Evolutionary conservation across 225 moss, liverwort and hornwort genomes (phyloP), one percentile per base, ranked within the genome.

Genomic region (Physcomitrellopsis africana): DNA sequence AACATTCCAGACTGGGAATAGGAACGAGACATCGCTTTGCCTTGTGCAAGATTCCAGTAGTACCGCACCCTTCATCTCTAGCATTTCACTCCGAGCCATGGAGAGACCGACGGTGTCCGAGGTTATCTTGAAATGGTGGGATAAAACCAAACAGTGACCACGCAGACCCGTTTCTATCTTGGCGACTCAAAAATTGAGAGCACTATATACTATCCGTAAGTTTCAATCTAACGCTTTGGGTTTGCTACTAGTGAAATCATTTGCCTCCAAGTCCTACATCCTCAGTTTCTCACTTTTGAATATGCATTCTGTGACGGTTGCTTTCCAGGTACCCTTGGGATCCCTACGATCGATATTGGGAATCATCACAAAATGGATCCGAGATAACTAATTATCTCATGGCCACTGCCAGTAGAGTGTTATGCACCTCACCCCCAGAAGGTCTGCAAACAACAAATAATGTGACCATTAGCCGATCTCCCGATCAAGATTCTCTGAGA

Each of bases 41-140:
- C 15, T 83, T 4, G 0, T 76, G 1, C 64, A 29, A 51, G 80
- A 83, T 64, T 13, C 51, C 13, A 27, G 72, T 0, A 49, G 57
- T 8, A 8, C 45, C n/a, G 63, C 63, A 11, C 83, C 83, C 0
- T 83, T 83, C 52, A 24, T 83, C 22, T 72, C 57, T 20, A 18
- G 68, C 8, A 72, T 83, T 23, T 4, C 46, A 1, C 49, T 80
- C 13, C 64, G 80, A 0, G n/a, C 70, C 17, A 26, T 67, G 0
- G 1, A 22, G 19, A n/a, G n/a, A 59, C 8, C 7, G 0, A 20
- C 9, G 2, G 0, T 72, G 64, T 58, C 57, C 12, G 10, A 22
- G 0, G 0, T 7, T 0, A 3, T 77, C 7, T 3, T 10, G 10
- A 9, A 27, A n/a, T 12, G 10, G 15, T 20, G 13, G 10, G 26